phyloP scores from a whole-genome alignment of 2,329 filamentous ascomycete genomes.

The Hypocrella siamensis region DNA sequence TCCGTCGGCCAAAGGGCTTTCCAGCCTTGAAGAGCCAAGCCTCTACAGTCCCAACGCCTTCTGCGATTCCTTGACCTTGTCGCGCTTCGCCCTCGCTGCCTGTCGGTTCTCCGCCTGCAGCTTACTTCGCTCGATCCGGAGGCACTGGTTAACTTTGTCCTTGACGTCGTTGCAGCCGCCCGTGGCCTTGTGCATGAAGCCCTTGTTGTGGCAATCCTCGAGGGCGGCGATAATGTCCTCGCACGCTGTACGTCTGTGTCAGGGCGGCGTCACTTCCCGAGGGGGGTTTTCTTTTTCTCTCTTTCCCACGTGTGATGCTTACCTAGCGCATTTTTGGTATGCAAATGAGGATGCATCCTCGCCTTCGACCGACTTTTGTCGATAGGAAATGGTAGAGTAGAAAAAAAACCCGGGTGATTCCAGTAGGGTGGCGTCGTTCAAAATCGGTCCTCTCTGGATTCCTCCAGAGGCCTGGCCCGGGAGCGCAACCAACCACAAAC shows the following conservation, averaged over 20 bases:
- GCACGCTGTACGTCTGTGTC: slow-evolving; percentile 48
- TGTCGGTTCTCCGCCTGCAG: slow-evolving; percentile 61
- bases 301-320: slow-evolving; percentile 8
- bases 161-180: slow-evolving; percentile 88
- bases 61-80: slow-evolving; percentile 60
- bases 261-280: neutral
- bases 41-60: slow-evolving; percentile 29
- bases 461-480: too few species aligned
- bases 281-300: neutral
- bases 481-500: too few species aligned
- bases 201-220: slow-evolving; percentile 85
- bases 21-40: too few species aligned
- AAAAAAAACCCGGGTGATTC: neutral
- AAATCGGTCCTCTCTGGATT: too few species aligned
- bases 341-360: slow-evolving; percentile 88
- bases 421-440: neutral
- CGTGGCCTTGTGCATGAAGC: slow-evolving; percentile 81
- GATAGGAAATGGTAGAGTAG: too few species aligned
- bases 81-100: slow-evolving; percentile 50
- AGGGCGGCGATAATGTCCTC: slow-evolving; percentile 87
- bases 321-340: slow-evolving; percentile 87
- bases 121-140: slow-evolving; percentile 65
- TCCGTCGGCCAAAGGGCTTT: too few species aligned
- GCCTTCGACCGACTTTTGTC: too few species aligned
- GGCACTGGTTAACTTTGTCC: slow-evolving; percentile 66